Evolutionary conservation across 768 basidiomycete species (phyloP), one percentile per base, ranked within the genome.

Genomic region (Melanogaster broomeanus): DNA sequence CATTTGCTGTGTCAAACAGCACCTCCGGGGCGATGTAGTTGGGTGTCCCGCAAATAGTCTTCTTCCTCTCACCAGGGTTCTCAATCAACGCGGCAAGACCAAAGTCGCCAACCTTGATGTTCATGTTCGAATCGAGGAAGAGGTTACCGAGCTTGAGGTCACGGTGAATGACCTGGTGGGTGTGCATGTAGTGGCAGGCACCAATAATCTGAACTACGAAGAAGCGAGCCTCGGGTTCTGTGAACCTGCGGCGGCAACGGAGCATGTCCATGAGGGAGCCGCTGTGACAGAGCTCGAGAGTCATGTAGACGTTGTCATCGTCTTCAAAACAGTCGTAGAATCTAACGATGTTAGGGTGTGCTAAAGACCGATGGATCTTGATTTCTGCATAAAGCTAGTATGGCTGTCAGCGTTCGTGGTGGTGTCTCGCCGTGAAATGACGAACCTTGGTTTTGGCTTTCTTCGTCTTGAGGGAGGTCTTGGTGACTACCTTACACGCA

Each of bases 11-110:
- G 67, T 98, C 94, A 67, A 96, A 97, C 58, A 99, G 74, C 21
- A 98, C 94, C 66, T 98, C 96, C 0, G 97, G 97, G 0, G 97
- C 96, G 56, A 99, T 98, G 66, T 99, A 98, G 66, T 99, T 98
- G 2, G 96, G 97, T 0, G 96, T 99, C 1, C 96, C 96, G 59
- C 97, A 98, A 42, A 98, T 97, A 0, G 96, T 99, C 83, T 98
- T 98, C 80, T 98, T 97, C 64, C 96, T 76, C 70, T 98, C 96
- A 0, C 96, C 96, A 11, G 90, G 91, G 65, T 84, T 95, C 74
- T 98, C 95, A 42, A 98, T 96, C 42, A 99, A 80, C 2, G 96
- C 97, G 0, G 97, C 96, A 19, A 99, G 78, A 10, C 96, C 96
- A 72, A 99, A 97, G 73, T 99, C 96, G 19, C 93, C 96, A 18